Evolutionary conservation across 2,329 filamentous ascomycete genomes (phyloP), one percentile per base, ranked within the genome.

Genomic region (Dendrostoma leiphaemia): DNA sequence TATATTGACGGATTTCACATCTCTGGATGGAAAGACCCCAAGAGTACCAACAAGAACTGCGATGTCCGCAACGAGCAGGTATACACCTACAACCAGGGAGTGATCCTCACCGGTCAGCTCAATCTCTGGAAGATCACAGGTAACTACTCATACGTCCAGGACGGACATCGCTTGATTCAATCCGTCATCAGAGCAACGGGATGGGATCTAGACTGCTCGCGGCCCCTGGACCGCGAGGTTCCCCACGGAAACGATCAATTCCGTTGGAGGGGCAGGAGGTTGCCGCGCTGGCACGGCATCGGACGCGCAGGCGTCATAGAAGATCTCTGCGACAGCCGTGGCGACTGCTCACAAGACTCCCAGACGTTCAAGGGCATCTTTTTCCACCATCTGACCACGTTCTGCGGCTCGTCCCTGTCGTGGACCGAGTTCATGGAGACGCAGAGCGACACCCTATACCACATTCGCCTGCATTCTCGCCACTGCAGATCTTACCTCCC

Each of bases 341-440:
- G 83, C 3, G 79, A 74, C 38, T 97, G 92, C 68, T 91, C 84
- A 17, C 91, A 97, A 67, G 82, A 97, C 62, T 81, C 80, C 0
- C 92, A 97, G 64, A 91, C 90, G 0, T 97, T 97, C 81, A 97
- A 97, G 69, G 89, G 90, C 26, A 93, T 97, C 53, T 96, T 92
- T 76, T 96, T 96, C 72, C 90, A 96, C 65, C 93, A 97, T 66
- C 75, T 97, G 2, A 81, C 85, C 0, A 73, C 83, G 1, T 96
- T 97, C 67, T 97, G 93, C 69, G 78, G 80, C 4, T 80, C 84
- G 0, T 70, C 96, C 0, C 65, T 74, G 9, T 69, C 79, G 1
- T 69, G 67, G 4, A 8, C 57, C 0, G 58, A 56, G 1, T 59
- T 64, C 15, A 58, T 50, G 13, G 53, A 41, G 28, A 61, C 51